Percentiles rank a stretch among this genome's conserved stretches.
Evolutionary conservation across 805 yeast species (phyloP).

Genomic region (Nakazawaea siamensis): DNA sequence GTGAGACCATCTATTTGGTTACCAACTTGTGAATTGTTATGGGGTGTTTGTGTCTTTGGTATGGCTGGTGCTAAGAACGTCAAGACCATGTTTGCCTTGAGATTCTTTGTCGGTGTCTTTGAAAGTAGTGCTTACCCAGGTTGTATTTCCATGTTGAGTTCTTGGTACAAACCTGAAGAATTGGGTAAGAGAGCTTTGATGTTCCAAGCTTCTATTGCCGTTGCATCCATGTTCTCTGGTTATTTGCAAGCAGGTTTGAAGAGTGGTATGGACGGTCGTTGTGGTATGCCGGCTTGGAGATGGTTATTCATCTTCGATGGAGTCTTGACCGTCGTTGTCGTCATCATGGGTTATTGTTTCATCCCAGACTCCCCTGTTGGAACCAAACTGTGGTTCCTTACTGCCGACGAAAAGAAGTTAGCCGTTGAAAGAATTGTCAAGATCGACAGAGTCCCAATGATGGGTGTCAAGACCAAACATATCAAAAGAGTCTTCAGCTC

Average conservation of each 20-base stretch:
- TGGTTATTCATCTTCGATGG: slow-evolving; percentile 70
- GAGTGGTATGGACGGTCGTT: slow-evolving; percentile 34
- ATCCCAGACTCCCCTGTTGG: slow-evolving; percentile 53
- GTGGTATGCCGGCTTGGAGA: slow-evolving; percentile 59
- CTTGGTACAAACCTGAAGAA: slow-evolving; percentile 47
- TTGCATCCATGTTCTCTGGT: slow-evolving; percentile 56
- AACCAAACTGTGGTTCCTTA: slow-evolving; percentile 23
- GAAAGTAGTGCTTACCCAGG: slow-evolving; percentile 64
- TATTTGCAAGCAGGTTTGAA: slow-evolving; percentile 53
- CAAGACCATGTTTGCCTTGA: slow-evolving; percentile 44
- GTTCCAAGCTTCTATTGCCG: slow-evolving; percentile 51
- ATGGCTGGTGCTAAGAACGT: slow-evolving; percentile 20
- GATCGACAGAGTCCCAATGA: background rate
- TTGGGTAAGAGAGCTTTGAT: slow-evolving; percentile 51
- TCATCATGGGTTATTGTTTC: slow-evolving; percentile 43
- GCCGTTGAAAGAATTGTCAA: background rate
- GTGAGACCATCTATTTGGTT: slow-evolving; percentile 10
- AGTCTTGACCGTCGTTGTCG: slow-evolving; percentile 48
- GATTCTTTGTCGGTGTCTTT: slow-evolving; percentile 58
- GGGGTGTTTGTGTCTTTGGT: slow-evolving; percentile 22
- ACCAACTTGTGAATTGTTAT: slow-evolving; percentile 18
- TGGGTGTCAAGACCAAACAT: background rate
- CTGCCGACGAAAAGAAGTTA: slow-evolving; percentile 24
- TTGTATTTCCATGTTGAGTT: slow-evolving; percentile 49
- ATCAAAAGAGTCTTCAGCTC: slow-evolving; percentile 8